These are phyloP conservation scores for Colletotrichum nymphaeae DNA, from an alignment of 2,329 filamentous ascomycete genomes.

Conservation along the genomic window DNA sequence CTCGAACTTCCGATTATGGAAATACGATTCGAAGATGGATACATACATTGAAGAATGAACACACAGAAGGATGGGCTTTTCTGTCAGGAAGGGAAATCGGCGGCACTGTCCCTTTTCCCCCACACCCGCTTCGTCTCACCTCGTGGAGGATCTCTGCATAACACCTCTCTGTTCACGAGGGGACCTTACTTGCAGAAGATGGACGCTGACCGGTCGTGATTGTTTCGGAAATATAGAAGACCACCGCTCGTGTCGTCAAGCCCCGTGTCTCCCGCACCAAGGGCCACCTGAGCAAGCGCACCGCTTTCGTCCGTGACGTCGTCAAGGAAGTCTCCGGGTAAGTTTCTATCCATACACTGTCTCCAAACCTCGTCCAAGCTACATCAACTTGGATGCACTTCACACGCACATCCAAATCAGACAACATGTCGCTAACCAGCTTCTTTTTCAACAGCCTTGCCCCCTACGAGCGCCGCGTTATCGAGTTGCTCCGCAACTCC, in stretches of 20 bases:
- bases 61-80: neutral
- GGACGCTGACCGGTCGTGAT: slow-evolving; percentile 67
- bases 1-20: neutral
- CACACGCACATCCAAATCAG: neutral
- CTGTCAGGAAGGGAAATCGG: neutral
- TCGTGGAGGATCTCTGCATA: slow-evolving; percentile 78
- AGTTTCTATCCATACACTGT: slow-evolving; percentile 48
- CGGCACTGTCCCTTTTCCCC: neutral
- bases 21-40: neutral
- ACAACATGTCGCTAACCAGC: slow-evolving; percentile 42
- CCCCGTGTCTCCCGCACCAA: slow-evolving; percentile 86
- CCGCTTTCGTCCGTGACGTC: slow-evolving; percentile 95
- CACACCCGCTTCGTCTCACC: slow-evolving; percentile 66
- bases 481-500: slow-evolving; percentile 98
- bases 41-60: neutral
- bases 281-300: slow-evolving; percentile 96
- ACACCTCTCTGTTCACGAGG: slow-evolving; percentile 44
- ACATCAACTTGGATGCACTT: neutral
- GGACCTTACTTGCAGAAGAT: slow-evolving; percentile 62
- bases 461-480: slow-evolving; percentile 97
- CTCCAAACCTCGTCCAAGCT: neutral
- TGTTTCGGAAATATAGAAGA: slow-evolving; percentile 73
- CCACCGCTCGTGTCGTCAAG: slow-evolving; percentile 82
- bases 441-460: slow-evolving; percentile 69
- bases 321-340: slow-evolving; percentile 98